phyloP scores from a whole-genome alignment of 139 green algal species.

The Haematococcus lacustris region DNA sequence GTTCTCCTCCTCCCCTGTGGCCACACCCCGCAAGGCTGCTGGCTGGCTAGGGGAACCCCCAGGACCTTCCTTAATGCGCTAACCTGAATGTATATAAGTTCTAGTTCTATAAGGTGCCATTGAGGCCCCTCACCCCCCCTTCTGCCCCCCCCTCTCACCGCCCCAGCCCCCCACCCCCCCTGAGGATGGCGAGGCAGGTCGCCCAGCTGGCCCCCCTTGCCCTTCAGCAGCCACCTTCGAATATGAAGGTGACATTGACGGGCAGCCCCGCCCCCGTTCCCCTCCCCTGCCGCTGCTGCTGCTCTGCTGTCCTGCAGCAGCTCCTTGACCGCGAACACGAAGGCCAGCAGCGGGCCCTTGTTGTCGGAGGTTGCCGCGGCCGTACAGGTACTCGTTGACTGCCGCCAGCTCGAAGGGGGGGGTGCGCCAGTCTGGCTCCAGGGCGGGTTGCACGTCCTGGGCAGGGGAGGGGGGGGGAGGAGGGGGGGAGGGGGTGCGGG shows the following conservation, averaged over 20 bases:
- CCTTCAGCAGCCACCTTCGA: too few relatives aligned
- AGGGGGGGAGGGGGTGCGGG: background rate
- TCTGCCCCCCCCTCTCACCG: too few relatives aligned
- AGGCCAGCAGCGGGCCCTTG: constrained; percentile 90
- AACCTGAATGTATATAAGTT: too few relatives aligned
- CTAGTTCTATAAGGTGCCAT: too few relatives aligned
- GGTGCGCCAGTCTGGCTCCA: constrained; percentile 76
- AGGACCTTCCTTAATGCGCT: too few relatives aligned
- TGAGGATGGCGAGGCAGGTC: too few relatives aligned
- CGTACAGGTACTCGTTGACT: constrained; percentile 87
- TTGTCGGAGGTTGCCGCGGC: constrained; percentile 83
- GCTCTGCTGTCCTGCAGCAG: constrained; percentile 34
- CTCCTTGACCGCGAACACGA: constrained; percentile 80
- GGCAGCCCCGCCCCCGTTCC: constrained; percentile 41
- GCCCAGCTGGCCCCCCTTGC: too few relatives aligned
- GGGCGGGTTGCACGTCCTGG: constrained; percentile 81
- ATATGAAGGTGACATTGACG: constrained; percentile 85
- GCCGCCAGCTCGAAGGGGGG: constrained; percentile 78
- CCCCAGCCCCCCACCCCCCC: too few relatives aligned
- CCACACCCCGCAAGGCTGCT: too few relatives aligned
- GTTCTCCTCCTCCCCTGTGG: constrained; percentile 74
- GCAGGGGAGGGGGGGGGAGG: background rate
- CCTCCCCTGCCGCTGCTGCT: background rate
- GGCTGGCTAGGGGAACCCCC: too few relatives aligned
- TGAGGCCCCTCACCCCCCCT: too few relatives aligned